Percentiles rank a stretch among this genome's conserved stretches.
phyloP scores from a whole-genome alignment of 768 basidiomycete genomes.

The Antrodiella citrinella region DNA sequence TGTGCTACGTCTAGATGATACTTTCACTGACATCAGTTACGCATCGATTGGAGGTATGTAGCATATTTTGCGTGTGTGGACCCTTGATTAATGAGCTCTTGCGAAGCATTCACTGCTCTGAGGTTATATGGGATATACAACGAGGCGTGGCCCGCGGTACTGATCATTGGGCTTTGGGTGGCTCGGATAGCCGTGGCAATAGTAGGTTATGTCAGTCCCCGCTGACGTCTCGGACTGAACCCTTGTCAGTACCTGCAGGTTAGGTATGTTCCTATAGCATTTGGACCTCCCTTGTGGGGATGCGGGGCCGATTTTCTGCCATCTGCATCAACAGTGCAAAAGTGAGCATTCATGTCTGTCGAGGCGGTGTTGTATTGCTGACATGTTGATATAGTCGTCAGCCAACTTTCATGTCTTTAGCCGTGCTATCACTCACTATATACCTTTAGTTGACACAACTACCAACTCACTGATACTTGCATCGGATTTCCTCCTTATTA shows the following conservation, averaged over 20 bases:
- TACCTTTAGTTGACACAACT: conserved; percentile 1
- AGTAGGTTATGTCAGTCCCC: conserved; percentile 5
- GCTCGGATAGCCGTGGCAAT: conserved; percentile 7
- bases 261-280: conserved; percentile 13
- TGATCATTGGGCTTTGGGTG: conserved; percentile 6
- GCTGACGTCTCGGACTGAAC: neutral
- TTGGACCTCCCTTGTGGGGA: conserved; percentile 14
- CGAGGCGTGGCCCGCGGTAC: conserved; percentile 6
- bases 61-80: neutral
- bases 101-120: conserved; percentile 12
- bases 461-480: neutral
- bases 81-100: neutral
- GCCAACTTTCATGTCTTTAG: neutral
- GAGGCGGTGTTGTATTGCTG: neutral
- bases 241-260: conserved; percentile 9
- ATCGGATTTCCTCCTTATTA: neutral
- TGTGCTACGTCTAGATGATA: conserved; percentile 14
- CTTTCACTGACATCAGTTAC: conserved; percentile 12
- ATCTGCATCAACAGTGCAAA: too few relatives aligned
- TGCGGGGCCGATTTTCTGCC: too few relatives aligned
- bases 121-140: conserved; percentile 12
- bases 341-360: too few relatives aligned
- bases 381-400: neutral
- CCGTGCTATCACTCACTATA: neutral
- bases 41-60: conserved; percentile 10